Evolutionary conservation across 208 protist species (phyloP), one percentile per base, ranked within the genome.

Genomic region (Crithidia thermophila): DNA sequence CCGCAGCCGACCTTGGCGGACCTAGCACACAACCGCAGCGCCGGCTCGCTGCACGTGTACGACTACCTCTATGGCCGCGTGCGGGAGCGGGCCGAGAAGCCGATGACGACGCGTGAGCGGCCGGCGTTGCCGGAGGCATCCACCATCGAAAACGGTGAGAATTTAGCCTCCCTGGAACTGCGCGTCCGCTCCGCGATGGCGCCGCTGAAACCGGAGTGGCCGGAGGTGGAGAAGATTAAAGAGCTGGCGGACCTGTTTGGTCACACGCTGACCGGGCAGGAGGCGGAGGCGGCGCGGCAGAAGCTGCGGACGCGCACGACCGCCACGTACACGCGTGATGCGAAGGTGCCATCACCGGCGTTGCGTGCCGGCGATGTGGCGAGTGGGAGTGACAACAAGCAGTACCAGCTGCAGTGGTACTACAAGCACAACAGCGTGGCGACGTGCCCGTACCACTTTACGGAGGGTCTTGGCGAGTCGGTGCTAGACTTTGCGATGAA

Each of bases 401-500:
- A 47, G 8, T 72, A 74, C 34, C 71, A 82, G 49, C 56, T 81
- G 45, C 79, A 82, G 49, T 82, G 73, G 67, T 85, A 85, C 66
- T 87, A 86, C 61, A 27, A 31, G 23, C 82, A 82, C 28, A 57
- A 67, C 33, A 86, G 78, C 56, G 65, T 87, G 34, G 67, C 82
- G 37, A 87, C 76, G 21, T 74, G 84, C n/a, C 84, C 87, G 14
- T 84, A 53, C 46, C 77, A 90, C 34, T 87, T 93, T 55, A 79
- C 87, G 4, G 72, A 89, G 56, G 79, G 67, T 0, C 59, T 55
- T 16, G 84, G 84, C 10, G 49, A 79, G 51, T 37, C 64, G 14
- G 71, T 77, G 40, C 46, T 93, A 1, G 82, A 93, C 77, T 89
- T 81, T 36, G 79, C 76, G 11, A 60, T 72, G 25, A 77, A 80